These are phyloP conservation scores for Paraphoma sp. DNA, from an alignment of 2,329 filamentous ascomycete genomes.

Conservation along the genomic window DNA sequence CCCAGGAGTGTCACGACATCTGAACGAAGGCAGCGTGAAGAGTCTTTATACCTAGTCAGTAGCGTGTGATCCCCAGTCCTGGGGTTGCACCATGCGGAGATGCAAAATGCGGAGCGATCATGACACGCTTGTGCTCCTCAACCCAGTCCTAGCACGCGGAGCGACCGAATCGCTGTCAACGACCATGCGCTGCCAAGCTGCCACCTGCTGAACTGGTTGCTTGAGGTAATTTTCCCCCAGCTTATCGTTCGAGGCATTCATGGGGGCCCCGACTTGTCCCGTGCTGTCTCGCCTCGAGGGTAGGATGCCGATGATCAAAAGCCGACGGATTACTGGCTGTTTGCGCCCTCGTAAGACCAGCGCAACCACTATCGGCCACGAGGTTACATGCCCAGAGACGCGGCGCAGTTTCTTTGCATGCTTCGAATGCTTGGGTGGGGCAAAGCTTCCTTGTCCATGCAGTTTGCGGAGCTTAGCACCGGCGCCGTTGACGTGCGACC, in stretches of 20 bases:
- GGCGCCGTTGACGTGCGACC: background rate
- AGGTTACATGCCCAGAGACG: slow-evolving; percentile 22
- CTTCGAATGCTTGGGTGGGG: slow-evolving; percentile 21
- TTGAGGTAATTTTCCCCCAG: background rate
- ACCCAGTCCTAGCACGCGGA: background rate
- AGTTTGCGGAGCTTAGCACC: slow-evolving; percentile 17
- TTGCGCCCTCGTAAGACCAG: background rate
- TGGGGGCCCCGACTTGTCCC: background rate
- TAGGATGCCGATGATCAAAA: background rate
- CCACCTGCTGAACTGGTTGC: background rate
- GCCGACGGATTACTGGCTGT: background rate
- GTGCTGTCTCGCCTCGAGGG: no score
- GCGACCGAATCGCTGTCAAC: background rate
- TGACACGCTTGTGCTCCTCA: background rate
- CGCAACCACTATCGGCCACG: background rate
- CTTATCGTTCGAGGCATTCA: background rate
- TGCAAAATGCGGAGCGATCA: slow-evolving; percentile 5
- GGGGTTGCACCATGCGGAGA: slow-evolving; percentile 11
- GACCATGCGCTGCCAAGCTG: background rate
- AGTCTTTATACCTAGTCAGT: background rate
- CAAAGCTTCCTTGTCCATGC: slow-evolving; percentile 23
- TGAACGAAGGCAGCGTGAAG: no score
- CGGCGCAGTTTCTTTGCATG: slow-evolving; percentile 1
- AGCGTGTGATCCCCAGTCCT: background rate
- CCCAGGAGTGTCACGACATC: no score